Conservation (phyloP, 371 early-diverging fungal species). For the Mucor sp. region DNA sequence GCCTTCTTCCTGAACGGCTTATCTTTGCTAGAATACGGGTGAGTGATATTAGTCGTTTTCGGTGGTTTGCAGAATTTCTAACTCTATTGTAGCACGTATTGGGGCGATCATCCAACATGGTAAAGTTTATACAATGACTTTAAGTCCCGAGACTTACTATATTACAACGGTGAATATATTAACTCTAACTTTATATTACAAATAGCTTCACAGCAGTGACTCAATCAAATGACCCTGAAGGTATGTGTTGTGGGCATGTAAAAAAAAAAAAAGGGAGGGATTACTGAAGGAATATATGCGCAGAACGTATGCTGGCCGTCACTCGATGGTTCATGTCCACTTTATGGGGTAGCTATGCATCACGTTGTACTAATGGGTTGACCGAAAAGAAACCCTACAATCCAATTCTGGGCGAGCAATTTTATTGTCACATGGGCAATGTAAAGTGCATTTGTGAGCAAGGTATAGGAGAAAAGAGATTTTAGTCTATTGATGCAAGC, state of each 20-base stretch:
- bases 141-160: neutral
- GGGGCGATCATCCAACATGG: slow-evolving; percentile 27
- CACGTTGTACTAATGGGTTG: slow-evolving; percentile 34
- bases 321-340: slow-evolving; percentile 51
- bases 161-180: neutral
- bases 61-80: neutral
- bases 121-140: neutral
- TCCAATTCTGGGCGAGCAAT: slow-evolving; percentile 91
- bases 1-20: slow-evolving; percentile 75
- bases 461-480: slow-evolving; percentile 20
- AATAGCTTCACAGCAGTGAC: slow-evolving; percentile 41
- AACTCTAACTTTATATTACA: neutral
- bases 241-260: slow-evolving; percentile 14
- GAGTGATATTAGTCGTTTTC: slow-evolving; percentile 16
- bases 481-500: neutral
- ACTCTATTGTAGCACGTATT: slow-evolving; percentile 18
- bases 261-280: neutral
- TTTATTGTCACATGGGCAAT: slow-evolving; percentile 50
- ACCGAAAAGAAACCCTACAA: slow-evolving; percentile 81
- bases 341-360: slow-evolving; percentile 64
- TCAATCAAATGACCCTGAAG: slow-evolving; percentile 54
- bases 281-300: neutral
- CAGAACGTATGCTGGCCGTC: slow-evolving; percentile 31
- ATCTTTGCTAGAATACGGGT: slow-evolving; percentile 80
- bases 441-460: slow-evolving; percentile 62